Percentiles rank a stretch among this genome's conserved stretches.
These are phyloP conservation scores for Scytalidium lignicola DNA, from an alignment of 2,329 filamentous ascomycete species.

Conservation along the genomic window DNA sequence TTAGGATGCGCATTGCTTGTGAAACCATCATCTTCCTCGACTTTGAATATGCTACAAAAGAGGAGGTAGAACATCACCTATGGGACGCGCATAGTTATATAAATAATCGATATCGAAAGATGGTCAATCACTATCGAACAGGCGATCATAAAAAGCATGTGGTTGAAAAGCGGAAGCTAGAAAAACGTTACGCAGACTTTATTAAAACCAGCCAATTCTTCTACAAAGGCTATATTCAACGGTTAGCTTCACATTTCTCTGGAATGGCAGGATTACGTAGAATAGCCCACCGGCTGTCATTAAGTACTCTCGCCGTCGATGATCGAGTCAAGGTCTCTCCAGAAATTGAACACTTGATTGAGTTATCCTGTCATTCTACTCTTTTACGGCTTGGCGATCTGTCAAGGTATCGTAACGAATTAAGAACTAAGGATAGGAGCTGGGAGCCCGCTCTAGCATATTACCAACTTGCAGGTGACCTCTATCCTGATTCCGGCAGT, in stretches of 20 bases:
- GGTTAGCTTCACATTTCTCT: constrained; percentile 58
- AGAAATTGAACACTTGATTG: constrained; percentile 40
- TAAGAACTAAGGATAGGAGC: constrained; percentile 63
- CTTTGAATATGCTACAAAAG: constrained; percentile 57
- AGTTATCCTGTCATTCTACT: constrained; percentile 73
- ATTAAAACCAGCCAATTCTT: constrained; percentile 84
- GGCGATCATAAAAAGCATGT: constrained; percentile 39
- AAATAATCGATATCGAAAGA: constrained; percentile 72
- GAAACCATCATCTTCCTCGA: constrained; percentile 69
- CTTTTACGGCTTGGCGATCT: constrained; percentile 87
- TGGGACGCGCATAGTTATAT: constrained; percentile 77
- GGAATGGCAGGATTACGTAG: constrained; percentile 23
- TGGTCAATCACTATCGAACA: constrained; percentile 51
- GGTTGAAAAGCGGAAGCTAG: constrained; percentile 68
- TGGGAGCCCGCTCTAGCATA: constrained; percentile 79
- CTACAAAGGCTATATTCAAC: constrained; percentile 80
- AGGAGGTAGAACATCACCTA: constrained; percentile 63
- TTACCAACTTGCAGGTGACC: constrained; percentile 74
- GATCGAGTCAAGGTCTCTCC: constrained; percentile 15
- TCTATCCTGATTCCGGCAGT: constrained; percentile 73
- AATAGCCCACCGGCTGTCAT: constrained; percentile 24
- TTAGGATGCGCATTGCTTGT: constrained; percentile 47
- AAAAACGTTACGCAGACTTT: constrained; percentile 77
- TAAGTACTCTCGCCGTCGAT: constrained; percentile 21
- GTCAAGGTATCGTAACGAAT: constrained; percentile 75